phyloP scores from a whole-genome alignment of 345 rosid genomes.

The Erucastrum elatum region DNA sequence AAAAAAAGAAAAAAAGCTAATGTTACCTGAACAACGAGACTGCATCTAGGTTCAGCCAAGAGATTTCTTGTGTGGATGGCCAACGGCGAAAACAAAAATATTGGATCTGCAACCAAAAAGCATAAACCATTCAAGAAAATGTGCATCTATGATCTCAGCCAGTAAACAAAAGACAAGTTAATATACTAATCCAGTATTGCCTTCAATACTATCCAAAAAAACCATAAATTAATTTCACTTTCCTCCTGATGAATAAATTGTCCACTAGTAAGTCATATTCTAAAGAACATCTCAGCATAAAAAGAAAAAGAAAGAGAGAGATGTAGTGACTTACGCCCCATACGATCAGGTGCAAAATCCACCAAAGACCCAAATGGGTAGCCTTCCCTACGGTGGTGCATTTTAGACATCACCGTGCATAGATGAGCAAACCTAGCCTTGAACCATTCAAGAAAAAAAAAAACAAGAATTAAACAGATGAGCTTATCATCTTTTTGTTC shows the following conservation, averaged over 20 bases:
- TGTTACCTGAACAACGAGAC: constrained; percentile 87
- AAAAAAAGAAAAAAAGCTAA: neutral
- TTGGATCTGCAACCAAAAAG: constrained; percentile 64
- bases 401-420: constrained; percentile 91
- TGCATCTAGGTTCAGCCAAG: constrained; percentile 90
- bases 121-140: constrained; percentile 1
- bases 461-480: too few species aligned
- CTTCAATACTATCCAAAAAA: constrained; percentile 4
- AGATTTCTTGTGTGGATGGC: constrained; percentile 92
- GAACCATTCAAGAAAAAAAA: constrained; percentile 11
- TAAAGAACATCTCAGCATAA: neutral
- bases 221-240: neutral
- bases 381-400: constrained; percentile 98
- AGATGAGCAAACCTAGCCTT: constrained; percentile 98
- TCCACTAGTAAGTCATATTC: neutral
- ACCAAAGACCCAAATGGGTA: constrained; percentile 97
- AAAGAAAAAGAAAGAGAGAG: neutral
- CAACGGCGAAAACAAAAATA: constrained; percentile 91
- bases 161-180: neutral
- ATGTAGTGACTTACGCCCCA: constrained; percentile 70
- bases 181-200: constrained; percentile 3
- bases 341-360: constrained; percentile 89
- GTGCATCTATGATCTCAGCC: constrained; percentile 18
- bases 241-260: constrained; percentile 5
- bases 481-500: neutral